These are phyloP conservation scores for Aspergillus olivimuriae DNA, from an alignment of 495 filamentous ascomycete species.

Conservation along the genomic window DNA sequence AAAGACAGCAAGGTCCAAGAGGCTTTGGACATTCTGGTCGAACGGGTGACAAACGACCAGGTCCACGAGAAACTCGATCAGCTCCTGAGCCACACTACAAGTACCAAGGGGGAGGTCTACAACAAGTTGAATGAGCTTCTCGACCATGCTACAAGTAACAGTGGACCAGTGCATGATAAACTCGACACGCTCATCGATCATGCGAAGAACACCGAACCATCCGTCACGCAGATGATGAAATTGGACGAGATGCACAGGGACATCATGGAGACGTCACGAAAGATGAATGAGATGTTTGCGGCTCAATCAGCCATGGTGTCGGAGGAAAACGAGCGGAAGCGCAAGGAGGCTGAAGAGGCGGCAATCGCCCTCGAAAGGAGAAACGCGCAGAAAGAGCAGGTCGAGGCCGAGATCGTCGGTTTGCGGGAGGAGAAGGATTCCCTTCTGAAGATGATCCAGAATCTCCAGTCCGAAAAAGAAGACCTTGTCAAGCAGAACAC, in stretches of 20 bases:
- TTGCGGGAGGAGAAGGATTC: conserved; percentile 61
- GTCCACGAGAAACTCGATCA: conserved; percentile 39
- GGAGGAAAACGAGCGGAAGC: conserved; percentile 72
- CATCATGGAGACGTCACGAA: conserved; percentile 77
- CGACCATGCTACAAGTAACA: conserved; percentile 41
- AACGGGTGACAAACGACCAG: conserved; percentile 43
- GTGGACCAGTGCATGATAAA: conserved; percentile 75
- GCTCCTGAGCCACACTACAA: conserved; percentile 56
- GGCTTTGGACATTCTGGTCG: conserved; percentile 75
- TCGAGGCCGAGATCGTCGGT: conserved; percentile 62
- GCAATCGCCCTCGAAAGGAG: conserved; percentile 73
- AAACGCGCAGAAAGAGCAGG: conserved; percentile 67
- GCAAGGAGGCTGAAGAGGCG: conserved; percentile 75
- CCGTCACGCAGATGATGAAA: conserved; percentile 59
- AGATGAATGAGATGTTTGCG: conserved; percentile 79
- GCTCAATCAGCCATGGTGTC: conserved; percentile 71
- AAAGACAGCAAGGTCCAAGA: conserved; percentile 57
- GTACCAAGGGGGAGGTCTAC: conserved; percentile 44
- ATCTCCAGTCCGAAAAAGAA: conserved; percentile 63
- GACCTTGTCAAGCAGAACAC: conserved; percentile 65
- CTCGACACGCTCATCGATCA: conserved; percentile 32
- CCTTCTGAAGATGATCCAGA: conserved; percentile 50
- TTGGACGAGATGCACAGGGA: conserved; percentile 87
- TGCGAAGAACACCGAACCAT: conserved; percentile 32
- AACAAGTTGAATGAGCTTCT: conserved; percentile 53